These are phyloP conservation scores for Immersiporthe knoxdaviesiana DNA, from an alignment of 2,329 filamentous ascomycete species.

Conservation along the genomic window DNA sequence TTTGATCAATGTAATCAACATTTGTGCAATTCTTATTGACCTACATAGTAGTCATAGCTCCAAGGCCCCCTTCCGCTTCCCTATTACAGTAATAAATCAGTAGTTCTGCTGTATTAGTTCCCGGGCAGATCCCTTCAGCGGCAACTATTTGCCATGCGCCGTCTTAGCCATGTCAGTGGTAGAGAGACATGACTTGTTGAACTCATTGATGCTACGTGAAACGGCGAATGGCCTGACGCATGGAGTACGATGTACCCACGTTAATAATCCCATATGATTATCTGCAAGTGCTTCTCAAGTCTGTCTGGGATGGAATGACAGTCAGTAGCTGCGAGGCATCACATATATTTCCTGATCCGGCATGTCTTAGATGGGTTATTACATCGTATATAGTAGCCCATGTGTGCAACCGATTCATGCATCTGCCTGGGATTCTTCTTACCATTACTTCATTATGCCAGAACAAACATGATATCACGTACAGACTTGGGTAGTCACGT, in stretches of 20 bases:
- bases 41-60: too few species aligned
- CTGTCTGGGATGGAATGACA: neutral
- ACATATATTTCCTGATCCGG: neutral
- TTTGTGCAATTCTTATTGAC: neutral
- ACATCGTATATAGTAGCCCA: too few species aligned
- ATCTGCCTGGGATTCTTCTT: neutral
- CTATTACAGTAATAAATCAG: too few species aligned
- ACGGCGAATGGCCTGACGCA: neutral
- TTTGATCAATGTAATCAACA: neutral
- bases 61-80: too few species aligned
- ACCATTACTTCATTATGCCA: neutral
- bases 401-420: too few species aligned
- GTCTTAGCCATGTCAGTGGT: neutral
- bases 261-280: neutral
- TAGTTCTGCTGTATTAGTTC: too few species aligned
- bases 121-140: neutral
- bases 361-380: neutral
- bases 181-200: neutral
- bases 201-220: neutral
- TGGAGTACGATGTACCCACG: neutral
- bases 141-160: neutral
- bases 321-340: neutral
- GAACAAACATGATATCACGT: too few species aligned
- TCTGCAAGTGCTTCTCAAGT: neutral
- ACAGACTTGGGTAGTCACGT: too few species aligned